These are phyloP conservation scores for Polyporus arcularius DNA, from an alignment of 768 basidiomycete genomes.

Conservation along the genomic window DNA sequence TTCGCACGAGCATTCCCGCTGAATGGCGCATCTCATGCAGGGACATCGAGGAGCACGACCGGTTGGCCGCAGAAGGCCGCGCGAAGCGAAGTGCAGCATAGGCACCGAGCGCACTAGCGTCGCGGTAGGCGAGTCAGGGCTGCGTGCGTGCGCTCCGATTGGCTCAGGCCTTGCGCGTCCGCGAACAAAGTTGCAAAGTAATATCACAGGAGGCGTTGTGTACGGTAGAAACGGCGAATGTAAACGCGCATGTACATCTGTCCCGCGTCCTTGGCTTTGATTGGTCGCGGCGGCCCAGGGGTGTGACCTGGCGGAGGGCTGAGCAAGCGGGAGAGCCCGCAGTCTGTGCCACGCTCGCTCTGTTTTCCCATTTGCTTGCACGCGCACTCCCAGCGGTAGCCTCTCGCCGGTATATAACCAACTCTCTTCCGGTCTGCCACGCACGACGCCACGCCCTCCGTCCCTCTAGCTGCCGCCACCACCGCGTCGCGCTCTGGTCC, in stretches of 20 bases:
- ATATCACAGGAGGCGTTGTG: neutral
- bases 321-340: neutral
- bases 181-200: neutral
- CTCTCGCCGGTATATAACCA: neutral
- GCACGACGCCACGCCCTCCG: conserved; percentile 2
- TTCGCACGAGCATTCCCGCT: conserved; percentile 7
- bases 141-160: neutral
- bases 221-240: neutral
- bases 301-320: neutral
- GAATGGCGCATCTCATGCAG: conserved; percentile 36
- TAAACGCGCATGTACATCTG: neutral
- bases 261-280: neutral
- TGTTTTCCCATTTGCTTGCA: conserved; percentile 8
- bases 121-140: neutral
- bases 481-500: conserved; percentile 1
- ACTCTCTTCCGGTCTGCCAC: neutral
- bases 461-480: neutral
- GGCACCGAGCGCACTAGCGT: neutral
- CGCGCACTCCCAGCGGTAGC: conserved; percentile 12
- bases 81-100: neutral
- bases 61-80: conserved; percentile 40
- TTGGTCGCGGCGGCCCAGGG: neutral
- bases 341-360: conserved; percentile 1
- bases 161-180: neutral
- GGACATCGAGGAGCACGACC: conserved; percentile 77